A percentile compares a stretch with the other conserved stretches of the same genome.
Conservation (phyloP, 2,329 filamentous ascomycete species). For the Aspergillus texensis region DNA sequence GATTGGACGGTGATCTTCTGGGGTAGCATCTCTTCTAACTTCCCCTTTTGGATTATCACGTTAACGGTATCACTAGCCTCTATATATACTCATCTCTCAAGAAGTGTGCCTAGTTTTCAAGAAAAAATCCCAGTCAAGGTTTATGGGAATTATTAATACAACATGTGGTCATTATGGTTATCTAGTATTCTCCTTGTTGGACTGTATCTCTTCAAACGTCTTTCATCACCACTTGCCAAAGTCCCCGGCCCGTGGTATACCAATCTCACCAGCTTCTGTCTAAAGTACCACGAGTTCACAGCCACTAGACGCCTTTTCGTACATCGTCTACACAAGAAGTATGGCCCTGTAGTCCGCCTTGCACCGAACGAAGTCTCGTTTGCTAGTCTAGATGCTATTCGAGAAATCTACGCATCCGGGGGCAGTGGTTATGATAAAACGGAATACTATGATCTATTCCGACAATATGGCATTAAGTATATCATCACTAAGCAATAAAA, state of each 20-base stretch:
- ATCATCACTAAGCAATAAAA: background rate
- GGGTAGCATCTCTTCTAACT: background rate
- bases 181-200: background rate
- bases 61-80: background rate
- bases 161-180: background rate
- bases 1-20: background rate
- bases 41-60: background rate
- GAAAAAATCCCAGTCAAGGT: background rate
- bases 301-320: slow-evolving; percentile 31
- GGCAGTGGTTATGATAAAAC: slow-evolving; percentile 43
- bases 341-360: slow-evolving; percentile 33
- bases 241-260: slow-evolving; percentile 36
- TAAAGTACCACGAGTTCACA: slow-evolving; percentile 37
- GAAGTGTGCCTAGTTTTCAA: background rate
- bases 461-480: slow-evolving; percentile 34
- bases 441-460: slow-evolving; percentile 38
- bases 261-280: slow-evolving; percentile 28
- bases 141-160: background rate
- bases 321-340: slow-evolving; percentile 29
- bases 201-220: background rate
- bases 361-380: slow-evolving; percentile 36
- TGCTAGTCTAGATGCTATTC: slow-evolving; percentile 30
- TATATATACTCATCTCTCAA: background rate
- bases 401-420: slow-evolving; percentile 36
- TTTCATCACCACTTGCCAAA: slow-evolving; percentile 8